phyloP scores from a whole-genome alignment of 176 grass and related monocot species.

The Ampelocalamus luodianensis region DNA sequence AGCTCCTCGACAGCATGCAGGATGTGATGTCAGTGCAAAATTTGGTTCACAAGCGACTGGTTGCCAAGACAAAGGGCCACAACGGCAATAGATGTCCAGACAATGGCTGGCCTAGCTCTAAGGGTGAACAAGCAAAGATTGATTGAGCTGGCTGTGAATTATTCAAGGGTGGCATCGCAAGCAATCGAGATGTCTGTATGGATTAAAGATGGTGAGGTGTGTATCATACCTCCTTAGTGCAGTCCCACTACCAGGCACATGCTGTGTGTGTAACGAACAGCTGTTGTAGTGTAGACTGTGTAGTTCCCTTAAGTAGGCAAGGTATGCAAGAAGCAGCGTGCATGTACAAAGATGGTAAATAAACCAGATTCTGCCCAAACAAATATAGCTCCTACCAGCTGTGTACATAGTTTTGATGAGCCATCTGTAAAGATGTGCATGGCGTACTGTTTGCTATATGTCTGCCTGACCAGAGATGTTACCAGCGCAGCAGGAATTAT shows the following conservation, averaged over 20 bases:
- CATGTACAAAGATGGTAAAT: neutral
- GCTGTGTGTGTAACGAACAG: constrained; percentile 12
- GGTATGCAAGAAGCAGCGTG: neutral
- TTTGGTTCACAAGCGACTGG: constrained; percentile 56
- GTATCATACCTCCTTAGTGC: neutral
- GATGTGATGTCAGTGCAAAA: constrained; percentile 67
- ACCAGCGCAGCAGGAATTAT: neutral
- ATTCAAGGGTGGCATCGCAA: constrained; percentile 7
- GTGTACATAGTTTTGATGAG: constrained; percentile 27
- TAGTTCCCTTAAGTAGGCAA: constrained; percentile 7
- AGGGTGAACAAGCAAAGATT: constrained; percentile 51
- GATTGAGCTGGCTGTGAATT: constrained; percentile 33
- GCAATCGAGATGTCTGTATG: neutral
- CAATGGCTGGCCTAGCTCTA: constrained; percentile 60
- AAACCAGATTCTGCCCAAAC: neutral
- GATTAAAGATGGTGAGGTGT: neutral
- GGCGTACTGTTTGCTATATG: constrained; percentile 10
- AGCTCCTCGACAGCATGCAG: constrained; percentile 63
- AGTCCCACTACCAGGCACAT: constrained; percentile 9
- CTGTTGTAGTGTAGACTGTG: neutral
- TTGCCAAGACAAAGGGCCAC: constrained; percentile 44
- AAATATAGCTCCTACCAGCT: constrained; percentile 15
- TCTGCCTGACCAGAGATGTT: neutral
- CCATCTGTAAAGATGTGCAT: constrained; percentile 3
- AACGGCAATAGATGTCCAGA: constrained; percentile 10